Evolutionary conservation across 345 rosid species (phyloP), one percentile per base, ranked within the genome.

Genomic region (Arabidopsis thaliana): DNA sequence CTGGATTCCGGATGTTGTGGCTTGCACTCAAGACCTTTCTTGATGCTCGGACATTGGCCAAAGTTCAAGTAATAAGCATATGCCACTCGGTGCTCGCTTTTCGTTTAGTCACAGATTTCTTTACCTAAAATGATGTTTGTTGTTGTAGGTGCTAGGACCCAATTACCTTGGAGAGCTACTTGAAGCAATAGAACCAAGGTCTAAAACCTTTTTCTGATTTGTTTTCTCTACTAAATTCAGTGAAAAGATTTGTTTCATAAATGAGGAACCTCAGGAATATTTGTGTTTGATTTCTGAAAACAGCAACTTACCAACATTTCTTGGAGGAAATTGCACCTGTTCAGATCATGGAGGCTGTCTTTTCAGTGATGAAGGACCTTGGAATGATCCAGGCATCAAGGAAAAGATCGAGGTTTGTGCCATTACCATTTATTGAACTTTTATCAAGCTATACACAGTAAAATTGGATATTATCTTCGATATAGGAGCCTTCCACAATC

Each of bases 261-360:
- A 16, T 16, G 20, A 16, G 23, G 48, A 52, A 60, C 34, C 53
- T 72, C 69, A 51, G 11, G 62, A 41, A 38, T 60, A 23, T 52
- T 49, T 65, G 23, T 37, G 45, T 48, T 52, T 75, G 25, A 58
- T 58, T 20, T 57, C 62, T 22, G 7, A 44, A 76, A 71, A 52
- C 93, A 93, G 98, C 78, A 93, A 93, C 82, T 83, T 93, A 86
- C 98, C 98, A 14, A 87, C 89, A 76, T 91, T 93, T 82, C 84
- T 93, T 78, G 98, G 97, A 52, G 98, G 98, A 67, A 83, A 91
- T 4, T 93, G 98, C 80, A 78, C 85, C 49, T 93, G 97, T 77
- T 76, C 88, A 28, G 75, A 53, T 12, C 87, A 75, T 69, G 97
- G 98, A 85, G 98, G 93, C 59, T 93, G 97, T 75, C 92, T 89